phyloP scores from a whole-genome alignment of 2,329 filamentous ascomycete species.

The Ophiocordyceps robertsii region DNA sequence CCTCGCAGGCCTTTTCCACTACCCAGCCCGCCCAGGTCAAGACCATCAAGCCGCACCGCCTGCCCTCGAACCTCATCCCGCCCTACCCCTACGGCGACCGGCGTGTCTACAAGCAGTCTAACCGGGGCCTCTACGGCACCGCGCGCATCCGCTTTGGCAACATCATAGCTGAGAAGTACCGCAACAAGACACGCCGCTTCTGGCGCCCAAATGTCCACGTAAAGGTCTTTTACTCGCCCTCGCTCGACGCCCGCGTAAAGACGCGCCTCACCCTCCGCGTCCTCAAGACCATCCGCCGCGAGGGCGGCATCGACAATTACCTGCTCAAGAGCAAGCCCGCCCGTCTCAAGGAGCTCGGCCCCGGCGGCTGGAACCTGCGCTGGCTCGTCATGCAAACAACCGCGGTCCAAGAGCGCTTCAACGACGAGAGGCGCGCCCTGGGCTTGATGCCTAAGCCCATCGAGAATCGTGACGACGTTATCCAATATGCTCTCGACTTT shows the following conservation, averaged over 20 bases:
- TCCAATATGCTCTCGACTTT: conserved; percentile 26
- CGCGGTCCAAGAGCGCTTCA: conserved; percentile 51
- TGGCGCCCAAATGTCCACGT: conserved; percentile 66
- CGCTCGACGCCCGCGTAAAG: conserved; percentile 49
- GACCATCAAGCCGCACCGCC: conserved; percentile 27
- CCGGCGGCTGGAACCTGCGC: conserved; percentile 78
- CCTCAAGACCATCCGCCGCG: conserved; percentile 63
- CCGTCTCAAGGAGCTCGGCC: conserved; percentile 74
- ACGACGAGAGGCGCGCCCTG: conserved; percentile 47
- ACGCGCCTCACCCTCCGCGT: conserved; percentile 58
- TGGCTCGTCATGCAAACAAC: conserved; percentile 79
- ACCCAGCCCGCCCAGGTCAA: conserved; percentile 21
- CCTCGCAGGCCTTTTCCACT: conserved; percentile 21
- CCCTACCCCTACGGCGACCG: conserved; percentile 62
- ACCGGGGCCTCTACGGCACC: conserved; percentile 58
- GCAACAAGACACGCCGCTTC: conserved; percentile 56
- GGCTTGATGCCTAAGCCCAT: conserved; percentile 38
- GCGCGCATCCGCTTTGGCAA: conserved; percentile 68
- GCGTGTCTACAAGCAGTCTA: conserved; percentile 65
- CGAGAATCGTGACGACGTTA: conserved; percentile 22
- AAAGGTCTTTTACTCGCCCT: conserved; percentile 52
- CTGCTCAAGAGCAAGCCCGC: conserved; percentile 66
- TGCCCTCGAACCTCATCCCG: conserved; percentile 39
- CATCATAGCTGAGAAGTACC: conserved; percentile 55
- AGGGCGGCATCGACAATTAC: conserved; percentile 85